Evolutionary conservation across 805 yeast species (phyloP).

Genomic region (Aciculoconidium aculeatum): DNA sequence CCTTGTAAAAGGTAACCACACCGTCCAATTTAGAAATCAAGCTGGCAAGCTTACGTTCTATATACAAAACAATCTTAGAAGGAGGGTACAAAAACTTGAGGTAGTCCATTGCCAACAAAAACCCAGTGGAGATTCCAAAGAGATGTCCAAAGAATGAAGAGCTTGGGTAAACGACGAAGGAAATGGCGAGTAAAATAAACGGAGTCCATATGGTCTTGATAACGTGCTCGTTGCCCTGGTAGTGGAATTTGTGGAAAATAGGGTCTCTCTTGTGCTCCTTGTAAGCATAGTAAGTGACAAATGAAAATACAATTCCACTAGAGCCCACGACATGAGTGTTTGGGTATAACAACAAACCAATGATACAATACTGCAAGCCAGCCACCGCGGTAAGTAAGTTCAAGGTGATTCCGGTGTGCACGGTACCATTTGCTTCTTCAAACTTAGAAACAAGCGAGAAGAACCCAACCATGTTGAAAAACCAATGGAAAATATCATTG

Average conservation of each 20-base stretch:
- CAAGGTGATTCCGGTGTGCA: constrained; percentile 75
- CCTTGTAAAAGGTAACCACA: constrained; percentile 52
- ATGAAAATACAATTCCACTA: constrained; percentile 69
- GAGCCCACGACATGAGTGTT: constrained; percentile 56
- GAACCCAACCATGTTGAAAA: constrained; percentile 52
- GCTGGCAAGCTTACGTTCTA: constrained; percentile 50
- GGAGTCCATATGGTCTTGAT: constrained; percentile 63
- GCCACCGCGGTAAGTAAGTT: constrained; percentile 66
- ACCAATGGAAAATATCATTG: constrained; percentile 51
- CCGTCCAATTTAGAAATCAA: constrained; percentile 51
- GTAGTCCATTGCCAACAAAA: constrained; percentile 51
- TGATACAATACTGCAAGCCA: constrained; percentile 55
- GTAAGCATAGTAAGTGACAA: constrained; percentile 56
- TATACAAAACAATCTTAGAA: constrained; percentile 53
- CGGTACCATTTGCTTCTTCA: constrained; percentile 75
- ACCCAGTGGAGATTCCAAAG: constrained; percentile 64
- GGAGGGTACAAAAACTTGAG: constrained; percentile 62
- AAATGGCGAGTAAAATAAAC: constrained; percentile 40
- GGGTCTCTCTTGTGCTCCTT: constrained; percentile 36
- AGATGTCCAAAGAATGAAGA: constrained; percentile 73
- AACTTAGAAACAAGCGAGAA: constrained; percentile 57
- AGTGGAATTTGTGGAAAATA: constrained; percentile 24
- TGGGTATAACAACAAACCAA: constrained; percentile 49
- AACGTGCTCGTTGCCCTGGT: constrained; percentile 30
- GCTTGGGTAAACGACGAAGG: constrained; percentile 53